These are phyloP conservation scores for Camellia oleifera DNA, from an alignment of 179 eudicot genomes.

Conservation along the genomic window DNA sequence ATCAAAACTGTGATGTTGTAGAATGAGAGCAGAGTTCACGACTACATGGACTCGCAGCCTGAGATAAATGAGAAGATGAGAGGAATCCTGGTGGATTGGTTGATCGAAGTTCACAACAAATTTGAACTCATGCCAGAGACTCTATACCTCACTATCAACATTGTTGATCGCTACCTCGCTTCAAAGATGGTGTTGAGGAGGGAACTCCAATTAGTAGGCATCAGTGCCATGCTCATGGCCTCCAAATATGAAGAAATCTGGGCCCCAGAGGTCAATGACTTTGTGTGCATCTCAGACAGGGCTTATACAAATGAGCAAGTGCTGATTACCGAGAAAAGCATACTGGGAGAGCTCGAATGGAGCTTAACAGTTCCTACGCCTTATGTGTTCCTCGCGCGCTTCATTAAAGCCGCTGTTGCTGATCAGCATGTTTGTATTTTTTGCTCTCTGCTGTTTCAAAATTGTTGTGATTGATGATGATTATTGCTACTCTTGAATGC, in stretches of 20 bases:
- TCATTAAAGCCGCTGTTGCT: conserved; percentile 75
- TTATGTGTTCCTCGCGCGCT: conserved; percentile 78
- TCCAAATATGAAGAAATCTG: conserved; percentile 96
- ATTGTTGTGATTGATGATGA: too few species aligned
- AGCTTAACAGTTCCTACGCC: conserved; percentile 86
- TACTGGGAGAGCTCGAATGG: conserved; percentile 76
- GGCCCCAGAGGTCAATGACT: conserved; percentile 95
- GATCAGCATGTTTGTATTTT: conserved; percentile 48
- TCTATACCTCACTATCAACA: conserved; percentile 76
- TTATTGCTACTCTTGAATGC: too few species aligned
- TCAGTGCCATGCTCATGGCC: conserved; percentile 83
- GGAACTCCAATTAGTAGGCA: conserved; percentile 79
- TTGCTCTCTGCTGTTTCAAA: neutral
- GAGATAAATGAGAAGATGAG: conserved; percentile 86
- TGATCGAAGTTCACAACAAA: conserved; percentile 78
- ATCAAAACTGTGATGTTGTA: conserved; percentile 12
- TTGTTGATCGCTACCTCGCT: conserved; percentile 76
- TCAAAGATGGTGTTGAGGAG: conserved; percentile 41
- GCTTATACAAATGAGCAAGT: conserved; percentile 61
- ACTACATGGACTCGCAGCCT: conserved; percentile 64
- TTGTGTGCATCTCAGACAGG: conserved; percentile 68
- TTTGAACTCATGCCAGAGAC: conserved; percentile 82
- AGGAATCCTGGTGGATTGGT: conserved; percentile 79
- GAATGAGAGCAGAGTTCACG: conserved; percentile 52
- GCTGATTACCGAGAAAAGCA: conserved; percentile 76